phyloP scores from a whole-genome alignment of 106 monocot species.

The Cymbidium sinense region DNA sequence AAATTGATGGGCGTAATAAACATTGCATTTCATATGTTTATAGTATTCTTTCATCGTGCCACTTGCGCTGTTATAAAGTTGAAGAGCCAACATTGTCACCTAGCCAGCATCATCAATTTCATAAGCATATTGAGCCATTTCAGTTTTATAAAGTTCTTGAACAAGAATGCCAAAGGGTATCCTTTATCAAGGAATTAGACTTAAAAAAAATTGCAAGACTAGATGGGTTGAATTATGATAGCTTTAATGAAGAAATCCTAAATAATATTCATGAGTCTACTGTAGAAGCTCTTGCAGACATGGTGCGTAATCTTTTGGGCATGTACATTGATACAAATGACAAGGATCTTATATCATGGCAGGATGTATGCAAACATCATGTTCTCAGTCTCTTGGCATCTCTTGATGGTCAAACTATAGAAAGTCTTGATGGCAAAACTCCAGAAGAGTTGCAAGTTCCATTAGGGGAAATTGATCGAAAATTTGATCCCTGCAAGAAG shows the following conservation, averaged over 20 bases:
- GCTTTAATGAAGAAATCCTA: slow-evolving; percentile 72
- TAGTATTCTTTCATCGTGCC: slow-evolving; percentile 73
- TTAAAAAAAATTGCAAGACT: slow-evolving; percentile 81
- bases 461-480: slow-evolving; percentile 42
- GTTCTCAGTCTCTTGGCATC: slow-evolving; percentile 36
- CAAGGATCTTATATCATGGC: slow-evolving; percentile 54
- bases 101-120: slow-evolving; percentile 12
- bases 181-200: slow-evolving; percentile 60
- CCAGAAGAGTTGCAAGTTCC: slow-evolving; percentile 35
- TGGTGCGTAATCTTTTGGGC: slow-evolving; percentile 44
- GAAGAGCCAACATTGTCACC: slow-evolving; percentile 22
- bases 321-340: slow-evolving; percentile 40
- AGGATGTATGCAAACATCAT: slow-evolving; percentile 70
- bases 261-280: slow-evolving; percentile 58
- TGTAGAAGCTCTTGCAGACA: slow-evolving; percentile 62
- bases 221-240: slow-evolving; percentile 69
- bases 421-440: slow-evolving; percentile 15
- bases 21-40: slow-evolving; percentile 73
- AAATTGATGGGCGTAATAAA: slow-evolving; percentile 76
- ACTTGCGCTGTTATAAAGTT: slow-evolving; percentile 30
- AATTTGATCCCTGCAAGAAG: slow-evolving; percentile 58
- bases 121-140: slow-evolving; percentile 47
- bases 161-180: slow-evolving; percentile 64
- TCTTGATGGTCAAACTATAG: slow-evolving; percentile 40
- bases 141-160: slow-evolving; percentile 76